Evolutionary conservation across 202 grass and related monocot species (phyloP).

Genomic region (Cymbopogon flexuosus): DNA sequence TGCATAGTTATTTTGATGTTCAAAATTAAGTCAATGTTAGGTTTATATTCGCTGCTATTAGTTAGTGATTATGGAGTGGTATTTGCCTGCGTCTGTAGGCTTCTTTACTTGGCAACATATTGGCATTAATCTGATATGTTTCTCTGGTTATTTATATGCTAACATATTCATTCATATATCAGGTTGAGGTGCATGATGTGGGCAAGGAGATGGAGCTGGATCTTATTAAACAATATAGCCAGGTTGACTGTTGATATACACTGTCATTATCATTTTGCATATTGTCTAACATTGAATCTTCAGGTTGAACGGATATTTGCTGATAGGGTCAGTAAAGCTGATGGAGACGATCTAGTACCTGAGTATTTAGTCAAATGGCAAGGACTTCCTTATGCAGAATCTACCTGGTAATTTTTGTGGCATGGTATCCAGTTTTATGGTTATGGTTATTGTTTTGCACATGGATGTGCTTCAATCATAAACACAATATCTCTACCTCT

Average conservation of each 20-base stretch:
- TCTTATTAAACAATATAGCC: constrained; percentile 96
- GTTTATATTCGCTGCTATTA: neutral
- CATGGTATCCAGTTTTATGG: neutral
- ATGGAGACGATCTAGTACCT: constrained; percentile 75
- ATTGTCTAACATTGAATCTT: constrained; percentile 45
- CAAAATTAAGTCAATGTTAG: neutral
- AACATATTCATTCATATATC: constrained; percentile 26
- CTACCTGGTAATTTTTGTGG: constrained; percentile 75
- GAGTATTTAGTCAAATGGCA: constrained; percentile 99
- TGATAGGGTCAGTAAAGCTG: constrained; percentile 73
- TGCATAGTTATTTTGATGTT: neutral
- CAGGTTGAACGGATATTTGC: constrained; percentile 99
- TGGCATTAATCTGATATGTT: neutral
- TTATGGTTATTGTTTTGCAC: neutral
- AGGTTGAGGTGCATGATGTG: constrained; percentile 99
- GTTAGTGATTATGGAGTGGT: neutral
- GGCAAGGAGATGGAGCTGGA: constrained; percentile 99
- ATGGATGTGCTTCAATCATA: neutral
- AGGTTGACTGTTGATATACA: constrained; percentile 47
- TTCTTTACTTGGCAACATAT: neutral
- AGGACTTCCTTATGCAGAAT: constrained; percentile 98
- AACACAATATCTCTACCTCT: neutral
- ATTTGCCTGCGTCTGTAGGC: neutral
- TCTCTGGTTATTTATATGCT: neutral
- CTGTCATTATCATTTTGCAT: constrained; percentile 16